Base-by-base conservation (phyloP, 2,329 filamentous ascomycete species). In the Neonectria hederae region DNA sequence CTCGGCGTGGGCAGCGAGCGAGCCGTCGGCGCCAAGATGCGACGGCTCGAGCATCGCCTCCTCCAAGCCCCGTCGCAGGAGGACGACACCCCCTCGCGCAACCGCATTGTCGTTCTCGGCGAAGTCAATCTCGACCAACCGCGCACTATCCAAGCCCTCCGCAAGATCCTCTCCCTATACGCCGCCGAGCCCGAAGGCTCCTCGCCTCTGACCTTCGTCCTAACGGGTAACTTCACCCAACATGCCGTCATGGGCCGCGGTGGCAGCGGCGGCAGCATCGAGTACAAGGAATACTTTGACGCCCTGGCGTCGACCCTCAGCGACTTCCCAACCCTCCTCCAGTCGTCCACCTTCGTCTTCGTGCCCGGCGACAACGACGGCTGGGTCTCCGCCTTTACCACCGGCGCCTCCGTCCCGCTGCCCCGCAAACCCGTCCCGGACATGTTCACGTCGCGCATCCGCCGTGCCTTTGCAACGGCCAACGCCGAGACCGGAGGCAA, bases 251-350 rank as follows among this genome's bases (percentile, higher is more conserved):
- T 91, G 81, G 86, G 88, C 7, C 83, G 87, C 28, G 90, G 92
- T 57, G 88, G 89, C 26, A 90, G 89, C 40, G 90, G 91, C 22
- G 92, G 93, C 40, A 95, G 92, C 78, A 94, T 98, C 71, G 94
- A 97, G 80, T 98, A 97, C 82, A 98, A 98, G 81, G 96, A 98
- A 79, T 91, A 92, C 76, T 97, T 98, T 77, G 94, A 99, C 79
- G 88, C 90, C 9, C 86, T 99, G 13, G 95, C 96, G 3, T 89
- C 90, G 2, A 86, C 93, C 1, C 85, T 99, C 6, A 85, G 92
- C 8, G 94, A 98, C 70, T 98, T 93, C 74, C 93, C 93, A 3
- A 84, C 87, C 1, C 85, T 99, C 14, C 86, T 98, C 46, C 90
- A 91, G 61, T 86, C 87, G 26, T 90, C 92, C 5, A 95, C 92